Percentiles rank a stretch among this genome's conserved stretches.
Conservation (phyloP, 2,329 filamentous ascomycete genomes). For the Penicillium hesseltinei region DNA sequence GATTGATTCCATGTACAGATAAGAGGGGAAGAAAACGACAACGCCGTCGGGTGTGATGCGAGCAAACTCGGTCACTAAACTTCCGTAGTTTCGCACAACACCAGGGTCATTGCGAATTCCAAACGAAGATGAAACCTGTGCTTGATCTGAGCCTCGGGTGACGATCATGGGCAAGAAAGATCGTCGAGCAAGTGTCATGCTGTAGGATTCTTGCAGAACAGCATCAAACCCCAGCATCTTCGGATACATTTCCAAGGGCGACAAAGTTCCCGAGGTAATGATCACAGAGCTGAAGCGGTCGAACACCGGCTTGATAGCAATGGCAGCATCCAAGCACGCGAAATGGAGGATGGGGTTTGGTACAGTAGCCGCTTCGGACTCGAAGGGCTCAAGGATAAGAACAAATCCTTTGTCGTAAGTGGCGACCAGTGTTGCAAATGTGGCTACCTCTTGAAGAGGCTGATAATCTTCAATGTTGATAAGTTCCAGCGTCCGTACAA, state of each 20-base stretch:
- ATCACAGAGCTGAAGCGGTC: slow-evolving; percentile 97
- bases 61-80: slow-evolving; percentile 87
- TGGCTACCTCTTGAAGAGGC: slow-evolving; percentile 93
- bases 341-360: slow-evolving; percentile 97
- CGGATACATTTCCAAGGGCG: slow-evolving; percentile 96
- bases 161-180: slow-evolving; percentile 99
- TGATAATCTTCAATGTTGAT: slow-evolving; percentile 99
- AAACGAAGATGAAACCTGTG: slow-evolving; percentile 88
- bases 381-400: slow-evolving; percentile 94
- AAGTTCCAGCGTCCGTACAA: slow-evolving; percentile 90
- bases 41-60: slow-evolving; percentile 95
- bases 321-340: slow-evolving; percentile 92
- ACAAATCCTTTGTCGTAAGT: slow-evolving; percentile 97
- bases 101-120: slow-evolving; percentile 93
- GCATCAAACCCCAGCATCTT: slow-evolving; percentile 95
- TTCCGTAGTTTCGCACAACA: slow-evolving; percentile 96
- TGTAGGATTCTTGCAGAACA: slow-evolving; percentile 94
- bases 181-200: slow-evolving; percentile 87
- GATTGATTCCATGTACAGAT: slow-evolving; percentile 98
- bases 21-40: slow-evolving; percentile 99
- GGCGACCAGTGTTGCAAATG: slow-evolving; percentile 90
- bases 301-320: slow-evolving; percentile 96
- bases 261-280: slow-evolving; percentile 96
- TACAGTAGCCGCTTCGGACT: slow-evolving; percentile 91
- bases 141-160: slow-evolving; percentile 90